Evolutionary conservation across 2,329 filamentous ascomycete genomes (phyloP).

Genomic region (Ploettnerulaceae sp.): DNA sequence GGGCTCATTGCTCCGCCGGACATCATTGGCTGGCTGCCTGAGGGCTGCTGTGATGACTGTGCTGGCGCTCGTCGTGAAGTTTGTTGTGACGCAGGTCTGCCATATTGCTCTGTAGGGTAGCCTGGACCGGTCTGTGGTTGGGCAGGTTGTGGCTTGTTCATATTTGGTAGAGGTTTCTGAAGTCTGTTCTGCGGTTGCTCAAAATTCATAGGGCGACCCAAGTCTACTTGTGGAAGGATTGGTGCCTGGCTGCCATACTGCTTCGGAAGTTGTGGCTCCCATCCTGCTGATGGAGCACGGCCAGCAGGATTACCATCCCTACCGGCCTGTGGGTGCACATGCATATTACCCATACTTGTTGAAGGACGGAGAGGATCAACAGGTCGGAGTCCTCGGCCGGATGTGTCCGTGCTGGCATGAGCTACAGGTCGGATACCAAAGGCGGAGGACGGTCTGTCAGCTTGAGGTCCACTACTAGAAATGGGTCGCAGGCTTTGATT

Average conservation of each 20-base stretch:
- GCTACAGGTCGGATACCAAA: constrained; percentile 46
- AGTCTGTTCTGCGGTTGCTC: constrained; percentile 16
- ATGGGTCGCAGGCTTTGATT: constrained; percentile 43
- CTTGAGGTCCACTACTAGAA: constrained; percentile 42
- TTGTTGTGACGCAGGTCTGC: constrained; percentile 5
- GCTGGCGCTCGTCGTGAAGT: constrained; percentile 9
- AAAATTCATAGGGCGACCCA: constrained; percentile 20
- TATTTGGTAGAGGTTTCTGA: constrained; percentile 20
- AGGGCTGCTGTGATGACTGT: constrained; percentile 20
- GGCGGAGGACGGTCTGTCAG: constrained; percentile 38
- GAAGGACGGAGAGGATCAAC: constrained; percentile 37
- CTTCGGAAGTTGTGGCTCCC: constrained; percentile 40
- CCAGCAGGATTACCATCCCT: constrained; percentile 16
- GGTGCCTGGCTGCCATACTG: constrained; percentile 35
- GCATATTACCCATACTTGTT: constrained; percentile 44
- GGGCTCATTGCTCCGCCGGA: constrained; percentile 8
- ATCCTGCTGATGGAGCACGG: constrained; percentile 40
- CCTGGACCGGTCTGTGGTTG: constrained; percentile 9
- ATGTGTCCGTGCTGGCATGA: constrained; percentile 23
- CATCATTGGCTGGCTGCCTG: constrained; percentile 10
- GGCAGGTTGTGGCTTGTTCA: constrained; percentile 21
- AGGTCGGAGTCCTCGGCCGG: constrained; percentile 12
- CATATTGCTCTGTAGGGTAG: constrained; percentile 13
- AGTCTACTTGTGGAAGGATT: constrained; percentile 20
- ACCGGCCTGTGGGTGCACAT: constrained; percentile 34